Conservation (phyloP, 306 rosid genomes). For the Hylodesmum podocarpum region DNA sequence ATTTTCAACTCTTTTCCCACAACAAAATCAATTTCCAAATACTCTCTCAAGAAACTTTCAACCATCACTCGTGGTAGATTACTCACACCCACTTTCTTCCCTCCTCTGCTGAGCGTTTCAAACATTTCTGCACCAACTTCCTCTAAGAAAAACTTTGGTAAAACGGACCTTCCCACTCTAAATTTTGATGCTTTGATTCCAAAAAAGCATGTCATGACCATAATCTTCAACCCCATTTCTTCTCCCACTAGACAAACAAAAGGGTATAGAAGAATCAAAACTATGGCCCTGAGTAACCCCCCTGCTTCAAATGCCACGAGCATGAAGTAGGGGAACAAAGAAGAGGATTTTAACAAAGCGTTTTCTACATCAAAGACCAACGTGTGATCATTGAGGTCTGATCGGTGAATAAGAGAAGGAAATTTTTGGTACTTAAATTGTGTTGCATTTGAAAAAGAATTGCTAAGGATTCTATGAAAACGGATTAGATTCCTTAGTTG, state of each 20-base stretch:
- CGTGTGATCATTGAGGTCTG: conserved; percentile 46
- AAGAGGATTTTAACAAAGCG: conserved; percentile 55
- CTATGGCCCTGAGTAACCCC: conserved; percentile 49
- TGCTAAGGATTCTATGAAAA: conserved; percentile 40
- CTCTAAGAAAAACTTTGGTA: conserved; percentile 77
- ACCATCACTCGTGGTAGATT: conserved; percentile 69
- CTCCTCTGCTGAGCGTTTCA: conserved; percentile 49
- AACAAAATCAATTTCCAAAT: conserved; percentile 66
- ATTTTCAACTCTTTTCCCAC: conserved; percentile 65
- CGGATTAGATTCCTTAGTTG: conserved; percentile 35
- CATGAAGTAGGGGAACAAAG: conserved; percentile 77
- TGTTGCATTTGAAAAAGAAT: conserved; percentile 26
- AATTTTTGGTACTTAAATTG: conserved; percentile 39
- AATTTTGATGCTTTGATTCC: conserved; percentile 72
- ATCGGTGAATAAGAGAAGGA: conserved; percentile 41
- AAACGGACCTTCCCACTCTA: conserved; percentile 60
- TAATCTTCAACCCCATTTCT: conserved; percentile 60
- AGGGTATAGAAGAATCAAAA: conserved; percentile 61
- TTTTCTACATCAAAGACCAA: conserved; percentile 70
- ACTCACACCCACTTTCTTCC: conserved; percentile 60
- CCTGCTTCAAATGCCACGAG: conserved; percentile 91
- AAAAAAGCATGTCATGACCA: conserved; percentile 76
- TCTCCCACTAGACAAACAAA: conserved; percentile 44
- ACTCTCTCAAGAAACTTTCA: conserved; percentile 74
- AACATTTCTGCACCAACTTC: conserved; percentile 71